phyloP scores from a whole-genome alignment of 495 filamentous ascomycete genomes.

The Hypoxylon lienhwacheense region DNA sequence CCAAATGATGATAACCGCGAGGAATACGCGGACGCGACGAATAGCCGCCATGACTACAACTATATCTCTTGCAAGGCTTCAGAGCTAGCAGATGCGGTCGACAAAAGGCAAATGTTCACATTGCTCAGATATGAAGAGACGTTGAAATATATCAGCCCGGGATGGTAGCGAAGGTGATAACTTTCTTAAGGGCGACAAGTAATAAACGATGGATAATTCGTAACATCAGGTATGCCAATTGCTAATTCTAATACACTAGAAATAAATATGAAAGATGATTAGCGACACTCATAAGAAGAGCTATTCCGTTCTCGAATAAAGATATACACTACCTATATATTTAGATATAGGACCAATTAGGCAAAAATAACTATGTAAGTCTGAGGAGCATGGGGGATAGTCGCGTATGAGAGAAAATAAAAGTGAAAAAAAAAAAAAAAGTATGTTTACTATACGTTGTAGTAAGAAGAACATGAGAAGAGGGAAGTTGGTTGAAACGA shows the following conservation, averaged over 20 bases:
- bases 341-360: no score
- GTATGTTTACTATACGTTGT: no score
- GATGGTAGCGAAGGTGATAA: conserved; percentile 25
- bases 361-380: no score
- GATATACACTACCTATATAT: no score
- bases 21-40: conserved; percentile 34
- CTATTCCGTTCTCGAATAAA: no score
- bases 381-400: no score
- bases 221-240: conserved; percentile 26
- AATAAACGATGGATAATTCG: conserved; percentile 9
- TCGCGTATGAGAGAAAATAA: no score
- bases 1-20: conserved; percentile 37
- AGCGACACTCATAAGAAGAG: no score
- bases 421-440: no score
- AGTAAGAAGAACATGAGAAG: no score
- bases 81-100: conserved; percentile 22
- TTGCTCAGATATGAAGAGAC: conserved; percentile 20
- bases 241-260: not conserved
- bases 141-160: conserved; percentile 18
- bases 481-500: no score
- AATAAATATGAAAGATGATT: no score
- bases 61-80: conserved; percentile 22
- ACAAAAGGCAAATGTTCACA: conserved; percentile 17
- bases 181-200: conserved; percentile 27
- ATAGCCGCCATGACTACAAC: conserved; percentile 32